Evolutionary conservation across 1,284 basidiomycete species (phyloP).

Genomic region (Porogramme epimiltina): DNA sequence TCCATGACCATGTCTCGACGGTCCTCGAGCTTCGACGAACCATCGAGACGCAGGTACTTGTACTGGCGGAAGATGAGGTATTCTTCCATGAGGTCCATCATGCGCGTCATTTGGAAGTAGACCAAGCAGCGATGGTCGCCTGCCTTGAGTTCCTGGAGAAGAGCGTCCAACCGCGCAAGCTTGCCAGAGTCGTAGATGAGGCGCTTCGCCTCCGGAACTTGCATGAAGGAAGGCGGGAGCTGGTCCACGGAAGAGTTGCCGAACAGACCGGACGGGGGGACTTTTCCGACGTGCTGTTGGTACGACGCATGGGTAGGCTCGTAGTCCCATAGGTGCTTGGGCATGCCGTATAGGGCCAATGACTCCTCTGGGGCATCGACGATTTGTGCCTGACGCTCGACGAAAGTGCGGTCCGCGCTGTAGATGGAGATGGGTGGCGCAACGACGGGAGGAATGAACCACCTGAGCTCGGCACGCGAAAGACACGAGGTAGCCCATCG

Average conservation of each 20-base stretch:
- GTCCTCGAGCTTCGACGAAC: conserved; percentile 94
- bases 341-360: conserved; percentile 84
- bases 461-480: conserved; percentile 77
- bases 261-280: conserved; percentile 74
- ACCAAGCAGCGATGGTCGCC: conserved; percentile 94
- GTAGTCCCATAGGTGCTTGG: conserved; percentile 68
- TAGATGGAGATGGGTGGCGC: conserved; percentile 83
- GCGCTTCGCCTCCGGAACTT: conserved; percentile 93
- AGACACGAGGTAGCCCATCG: conserved; percentile 80
- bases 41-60: conserved; percentile 96
- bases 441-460: conserved; percentile 81
- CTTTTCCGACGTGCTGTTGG: conserved; percentile 55
- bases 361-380: conserved; percentile 73
- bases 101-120: conserved; percentile 99
- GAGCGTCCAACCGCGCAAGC: conserved; percentile 85
- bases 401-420: conserved; percentile 79
- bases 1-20: conserved; percentile 99
- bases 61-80: conserved; percentile 98
- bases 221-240: conserved; percentile 84
- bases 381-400: conserved; percentile 68
- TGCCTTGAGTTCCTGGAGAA: conserved; percentile 91
- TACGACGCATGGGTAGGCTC: conserved; percentile 55
- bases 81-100: conserved; percentile 99
- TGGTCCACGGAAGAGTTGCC: conserved; percentile 72
- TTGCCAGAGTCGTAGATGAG: conserved; percentile 98